These are phyloP conservation scores for Hippophae tibetana DNA, from an alignment of 306 rosid species.

Conservation along the genomic window DNA sequence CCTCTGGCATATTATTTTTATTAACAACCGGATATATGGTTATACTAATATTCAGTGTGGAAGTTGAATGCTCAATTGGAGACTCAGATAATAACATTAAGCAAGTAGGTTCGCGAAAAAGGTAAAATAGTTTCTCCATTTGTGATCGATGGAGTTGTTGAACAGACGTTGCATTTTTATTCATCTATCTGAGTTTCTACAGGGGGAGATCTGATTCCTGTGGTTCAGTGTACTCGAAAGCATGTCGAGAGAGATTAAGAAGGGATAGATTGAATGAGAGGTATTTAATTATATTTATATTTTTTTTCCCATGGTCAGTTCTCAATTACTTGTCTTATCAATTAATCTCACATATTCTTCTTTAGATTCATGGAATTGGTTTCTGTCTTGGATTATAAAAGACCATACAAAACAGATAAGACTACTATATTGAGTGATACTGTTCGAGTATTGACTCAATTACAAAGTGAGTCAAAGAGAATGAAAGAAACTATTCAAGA, in stretches of 20 bases:
- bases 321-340: slow-evolving; percentile 3
- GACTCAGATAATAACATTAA: slow-evolving; percentile 25
- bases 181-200: slow-evolving; percentile 2
- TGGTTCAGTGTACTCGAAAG: slow-evolving; percentile 51
- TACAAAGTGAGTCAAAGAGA: slow-evolving; percentile 49
- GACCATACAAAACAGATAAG: slow-evolving; percentile 68
- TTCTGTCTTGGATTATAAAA: slow-evolving; percentile 66
- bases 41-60: slow-evolving; percentile 32
- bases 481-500: slow-evolving; percentile 48
- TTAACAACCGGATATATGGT: slow-evolving; percentile 2
- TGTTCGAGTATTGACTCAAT: slow-evolving; percentile 48
- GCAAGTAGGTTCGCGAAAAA: slow-evolving; percentile 17
- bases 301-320: background rate
- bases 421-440: slow-evolving; percentile 57
- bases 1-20: too few relatives aligned
- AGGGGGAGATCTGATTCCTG: slow-evolving; percentile 51
- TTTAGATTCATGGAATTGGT: slow-evolving; percentile 61
- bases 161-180: background rate
- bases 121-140: slow-evolving; percentile 3
- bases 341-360: background rate
- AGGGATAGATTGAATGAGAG: slow-evolving; percentile 71
- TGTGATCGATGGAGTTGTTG: background rate
- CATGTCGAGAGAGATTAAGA: slow-evolving; percentile 67
- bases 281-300: slow-evolving; percentile 15
- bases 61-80: slow-evolving; percentile 40